These are phyloP conservation scores for Monotropa hypopitys DNA, from an alignment of 179 eudicot genomes.

Conservation along the genomic window DNA sequence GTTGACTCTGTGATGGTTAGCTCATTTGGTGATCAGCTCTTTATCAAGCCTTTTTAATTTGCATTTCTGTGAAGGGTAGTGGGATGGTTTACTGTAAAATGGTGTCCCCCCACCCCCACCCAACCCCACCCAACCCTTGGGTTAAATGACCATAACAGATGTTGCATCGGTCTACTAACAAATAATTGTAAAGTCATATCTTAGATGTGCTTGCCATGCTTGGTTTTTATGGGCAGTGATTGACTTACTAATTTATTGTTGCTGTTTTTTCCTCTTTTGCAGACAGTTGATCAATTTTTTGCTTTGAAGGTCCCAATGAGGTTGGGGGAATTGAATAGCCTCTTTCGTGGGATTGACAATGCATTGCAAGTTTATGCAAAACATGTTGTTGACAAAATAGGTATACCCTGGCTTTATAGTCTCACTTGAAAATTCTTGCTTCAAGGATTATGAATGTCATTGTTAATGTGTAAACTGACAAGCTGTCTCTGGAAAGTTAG, in stretches of 20 bases:
- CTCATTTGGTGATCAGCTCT: background rate
- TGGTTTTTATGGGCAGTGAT: background rate
- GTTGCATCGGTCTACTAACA: background rate
- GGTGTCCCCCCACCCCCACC: background rate
- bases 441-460: background rate
- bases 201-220: background rate
- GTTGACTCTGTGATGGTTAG: background rate
- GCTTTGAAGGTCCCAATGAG: constrained; percentile 90
- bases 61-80: too few species aligned
- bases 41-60: background rate
- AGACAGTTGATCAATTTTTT: constrained; percentile 96
- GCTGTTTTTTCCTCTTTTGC: constrained; percentile 15
- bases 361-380: constrained; percentile 89
- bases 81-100: too few species aligned
- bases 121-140: background rate
- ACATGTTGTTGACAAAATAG: constrained; percentile 54
- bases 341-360: constrained; percentile 91
- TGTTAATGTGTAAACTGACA: background rate
- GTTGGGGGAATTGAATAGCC: constrained; percentile 62
- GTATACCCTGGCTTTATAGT: constrained; percentile 23
- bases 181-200: background rate
- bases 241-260: background rate
- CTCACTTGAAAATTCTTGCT: background rate
- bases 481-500: background rate
- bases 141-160: background rate